Base-by-base conservation (phyloP, 2,329 filamentous ascomycete genomes). In the Trichocomaceae sp. region DNA sequence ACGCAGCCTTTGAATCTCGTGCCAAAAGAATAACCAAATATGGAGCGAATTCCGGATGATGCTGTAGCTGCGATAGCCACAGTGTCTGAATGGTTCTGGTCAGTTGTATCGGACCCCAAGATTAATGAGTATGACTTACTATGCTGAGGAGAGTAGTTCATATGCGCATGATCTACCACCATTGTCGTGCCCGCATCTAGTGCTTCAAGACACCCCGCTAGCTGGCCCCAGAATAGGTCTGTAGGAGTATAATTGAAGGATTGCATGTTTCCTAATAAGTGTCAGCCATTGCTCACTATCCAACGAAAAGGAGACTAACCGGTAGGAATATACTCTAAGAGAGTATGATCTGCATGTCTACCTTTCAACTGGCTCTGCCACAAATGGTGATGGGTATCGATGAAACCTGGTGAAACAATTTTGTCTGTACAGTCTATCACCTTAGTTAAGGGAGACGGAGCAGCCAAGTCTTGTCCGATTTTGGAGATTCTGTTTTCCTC, bases 331-430 rank as follows among this genome's bases (percentile, higher is more conserved):
- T 55, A 55, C 19, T 55, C 52, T 17, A 50, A 12, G 33, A 55
- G 46, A 8, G 37, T 26, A 15, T 55, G 37, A 39, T 55, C 23
- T 9, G 29, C 39, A 26, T 55, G 52, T 26, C 52, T 29, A 2
- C 52, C 52, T n/a, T 15, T 22, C 48, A 55, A 17, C 31, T 50
- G 52, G 20, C 47, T 55, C 52, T 55, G 52, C 47, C 52, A 55
- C 29, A 55, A n/a, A 22, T 55, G 52, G 22, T 55, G 52, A 13
- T 55, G 52, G 15, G 52, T 50, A 29, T 55, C 52, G 23, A 55
- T 41, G 15, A 55, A 26, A 4, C 52, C 52, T 2, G 52, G 52
- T n/a, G 52, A 55, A 9, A 55, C 19, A 13, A 55, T 55, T 23
- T 50, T 55, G 8, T 31, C 39, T 1, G 45, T 46, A 12, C 52